Evolutionary conservation across 2,329 filamentous ascomycete genomes (phyloP).

Genomic region (Akanthomyces lecanii): DNA sequence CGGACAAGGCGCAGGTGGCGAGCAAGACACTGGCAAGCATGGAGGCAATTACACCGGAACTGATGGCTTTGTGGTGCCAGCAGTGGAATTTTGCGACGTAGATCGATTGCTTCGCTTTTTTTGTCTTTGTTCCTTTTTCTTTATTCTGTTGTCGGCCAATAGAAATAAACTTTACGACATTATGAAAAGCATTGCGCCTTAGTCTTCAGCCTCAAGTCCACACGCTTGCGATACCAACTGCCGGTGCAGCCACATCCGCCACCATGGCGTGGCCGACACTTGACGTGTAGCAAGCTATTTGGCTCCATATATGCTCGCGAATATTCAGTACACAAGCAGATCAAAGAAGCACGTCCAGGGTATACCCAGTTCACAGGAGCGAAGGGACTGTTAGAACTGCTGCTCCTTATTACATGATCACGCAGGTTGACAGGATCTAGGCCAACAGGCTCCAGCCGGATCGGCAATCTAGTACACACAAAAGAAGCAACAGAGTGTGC

Average conservation of each 20-base stretch:
- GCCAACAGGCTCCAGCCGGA: not conserved
- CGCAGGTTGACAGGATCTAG: not conserved
- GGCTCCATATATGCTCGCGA: too few relatives aligned
- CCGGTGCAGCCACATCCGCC: too few relatives aligned
- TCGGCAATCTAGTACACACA: not conserved
- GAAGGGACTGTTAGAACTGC: not conserved
- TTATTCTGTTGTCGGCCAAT: not conserved
- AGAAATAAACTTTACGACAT: not conserved
- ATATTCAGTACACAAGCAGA: too few relatives aligned
- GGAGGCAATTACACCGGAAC: constrained; percentile 36
- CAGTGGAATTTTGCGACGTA: constrained; percentile 37
- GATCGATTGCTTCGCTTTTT: not conserved
- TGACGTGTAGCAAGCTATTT: too few relatives aligned
- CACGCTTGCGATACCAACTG: too few relatives aligned
- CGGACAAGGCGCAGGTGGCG: constrained; percentile 33
- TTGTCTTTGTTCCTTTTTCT: not conserved
- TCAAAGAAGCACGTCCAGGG: too few relatives aligned
- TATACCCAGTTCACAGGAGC: not conserved
- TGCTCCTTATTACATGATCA: not conserved
- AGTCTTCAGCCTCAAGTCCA: too few relatives aligned
- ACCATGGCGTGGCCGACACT: too few relatives aligned
- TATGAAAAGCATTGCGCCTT: not conserved
- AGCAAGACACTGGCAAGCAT: constrained; percentile 41
- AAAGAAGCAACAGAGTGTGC: too few relatives aligned
- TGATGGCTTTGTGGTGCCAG: constrained; percentile 46